Evolutionary conservation across 2,329 filamentous ascomycete genomes (phyloP), one percentile per base, ranked within the genome.

Genomic region (Claviceps africana): DNA sequence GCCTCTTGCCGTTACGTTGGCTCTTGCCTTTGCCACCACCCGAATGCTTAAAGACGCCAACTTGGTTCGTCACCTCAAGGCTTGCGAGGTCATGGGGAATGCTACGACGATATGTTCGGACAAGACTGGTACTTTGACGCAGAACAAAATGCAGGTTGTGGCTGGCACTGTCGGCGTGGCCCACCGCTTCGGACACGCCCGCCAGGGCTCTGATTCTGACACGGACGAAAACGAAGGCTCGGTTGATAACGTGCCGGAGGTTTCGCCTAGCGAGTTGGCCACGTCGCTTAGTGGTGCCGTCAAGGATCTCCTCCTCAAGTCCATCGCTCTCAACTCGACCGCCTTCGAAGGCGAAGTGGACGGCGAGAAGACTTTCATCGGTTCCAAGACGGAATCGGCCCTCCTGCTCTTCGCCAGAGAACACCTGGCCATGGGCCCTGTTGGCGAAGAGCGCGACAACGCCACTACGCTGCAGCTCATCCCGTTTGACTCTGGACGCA

Each of bases 61-160:
- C 60, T 69, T 89, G 54, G 85, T 88, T 45, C 81, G 85, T 37
- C 82, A 88, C 53, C 74, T 89, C 53, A 85, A 86, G 61, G 83
- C 85, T 22, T 88, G 85, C 60, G 85, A 88, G 65, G 86, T 86
- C 46, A 88, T 88, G 85, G 85, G 85, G 50, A 88, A 87, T 61
- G 85, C 84, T 7, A 86, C 83, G 1, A 81, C 78, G 0, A 83
- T 84, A 49, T 84, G 81, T 66, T 83, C 79, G 0, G 81, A 84
- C 68, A 84, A 84, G 67, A 84, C 81, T 0, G 81, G 81, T 47
- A 84, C 81, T 5, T 66, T 84, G 48, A 84, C 81, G 0, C 80
- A 83, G 61, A 83, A 83, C 63, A 82, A 82, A 65, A 84, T 84
- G 81, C 79, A 78, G 54, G 77, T 84, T 15, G 80, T 84, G 33